phyloP scores from a whole-genome alignment of 441 rosid species.

The Pelargonium cotyledonis region DNA sequence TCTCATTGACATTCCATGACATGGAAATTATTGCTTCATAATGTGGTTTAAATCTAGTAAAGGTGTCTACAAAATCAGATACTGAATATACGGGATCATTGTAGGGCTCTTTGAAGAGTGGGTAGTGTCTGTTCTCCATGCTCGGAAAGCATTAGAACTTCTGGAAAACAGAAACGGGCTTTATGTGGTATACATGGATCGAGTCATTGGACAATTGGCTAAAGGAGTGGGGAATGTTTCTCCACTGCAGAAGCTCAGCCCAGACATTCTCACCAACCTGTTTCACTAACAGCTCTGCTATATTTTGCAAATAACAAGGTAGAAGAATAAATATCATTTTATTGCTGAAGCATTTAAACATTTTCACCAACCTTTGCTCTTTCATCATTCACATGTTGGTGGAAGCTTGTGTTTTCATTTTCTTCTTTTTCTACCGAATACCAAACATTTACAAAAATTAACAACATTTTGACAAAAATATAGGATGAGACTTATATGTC shows the following conservation, averaged over 20 bases:
- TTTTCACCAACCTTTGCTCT: neutral
- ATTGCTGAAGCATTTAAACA: neutral
- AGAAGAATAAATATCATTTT: neutral
- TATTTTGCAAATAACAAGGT: neutral
- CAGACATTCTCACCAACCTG: conserved; percentile 39
- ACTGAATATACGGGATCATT: conserved; percentile 8
- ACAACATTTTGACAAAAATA: neutral
- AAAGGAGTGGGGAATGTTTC: conserved; percentile 46
- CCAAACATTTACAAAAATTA: neutral
- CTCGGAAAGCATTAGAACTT: conserved; percentile 50
- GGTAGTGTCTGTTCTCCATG: conserved; percentile 54
- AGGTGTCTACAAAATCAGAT: neutral
- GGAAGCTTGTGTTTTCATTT: neutral
- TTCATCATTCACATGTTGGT: neutral
- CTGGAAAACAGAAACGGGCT: conserved; percentile 73
- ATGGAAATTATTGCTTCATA: neutral
- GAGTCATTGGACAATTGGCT: conserved; percentile 59
- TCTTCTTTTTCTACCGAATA: neutral
- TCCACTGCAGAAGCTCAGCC: conserved; percentile 41
- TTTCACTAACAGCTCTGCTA: conserved; percentile 22
- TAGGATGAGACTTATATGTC: neutral
- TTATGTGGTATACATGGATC: conserved; percentile 69
- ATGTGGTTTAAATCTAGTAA: neutral
- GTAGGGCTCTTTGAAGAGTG: conserved; percentile 75
- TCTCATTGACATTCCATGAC: neutral